These are phyloP conservation scores for Xylaria castorea DNA, from an alignment of 495 filamentous ascomycete species.

Conservation along the genomic window DNA sequence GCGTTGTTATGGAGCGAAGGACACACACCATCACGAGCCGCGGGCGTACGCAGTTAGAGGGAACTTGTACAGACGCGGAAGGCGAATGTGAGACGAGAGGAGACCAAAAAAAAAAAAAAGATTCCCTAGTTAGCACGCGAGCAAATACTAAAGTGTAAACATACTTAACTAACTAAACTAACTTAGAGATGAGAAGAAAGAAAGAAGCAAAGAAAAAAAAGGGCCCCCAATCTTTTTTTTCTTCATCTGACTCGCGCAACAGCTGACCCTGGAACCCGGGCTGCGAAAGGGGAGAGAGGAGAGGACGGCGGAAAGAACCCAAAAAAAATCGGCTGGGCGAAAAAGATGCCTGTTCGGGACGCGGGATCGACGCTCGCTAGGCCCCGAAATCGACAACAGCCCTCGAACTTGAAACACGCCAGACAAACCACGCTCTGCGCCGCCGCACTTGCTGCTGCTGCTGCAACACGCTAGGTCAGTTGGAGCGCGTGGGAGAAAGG, in stretches of 20 bases:
- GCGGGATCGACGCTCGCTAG: constrained; percentile 25
- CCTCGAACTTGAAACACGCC: constrained; percentile 27
- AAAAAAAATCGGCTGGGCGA: neutral
- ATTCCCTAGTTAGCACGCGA: neutral
- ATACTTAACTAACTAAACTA: too few species aligned
- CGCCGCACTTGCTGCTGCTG: neutral
- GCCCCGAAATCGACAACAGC: constrained; percentile 25
- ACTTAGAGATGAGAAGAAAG: neutral
- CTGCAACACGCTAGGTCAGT: too few species aligned
- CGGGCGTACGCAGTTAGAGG: neutral
- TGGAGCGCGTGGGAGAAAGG: too few species aligned
- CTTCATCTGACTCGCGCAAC: neutral
- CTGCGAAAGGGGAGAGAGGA: neutral
- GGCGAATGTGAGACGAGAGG: neutral
- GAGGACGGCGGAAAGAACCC: neutral
- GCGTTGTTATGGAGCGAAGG: neutral
- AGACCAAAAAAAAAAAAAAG: too few species aligned
- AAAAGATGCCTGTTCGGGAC: constrained; percentile 25
- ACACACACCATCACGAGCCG: neutral
- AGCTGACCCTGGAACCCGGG: neutral
- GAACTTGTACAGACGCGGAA: constrained; percentile 8
- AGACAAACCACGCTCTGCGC: neutral
- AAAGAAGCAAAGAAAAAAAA: neutral
- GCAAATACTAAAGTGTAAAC: neutral
- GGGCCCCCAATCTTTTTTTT: neutral